Base-by-base conservation (phyloP, 148 eudicot species). In the Diospyros kaki region DNA sequence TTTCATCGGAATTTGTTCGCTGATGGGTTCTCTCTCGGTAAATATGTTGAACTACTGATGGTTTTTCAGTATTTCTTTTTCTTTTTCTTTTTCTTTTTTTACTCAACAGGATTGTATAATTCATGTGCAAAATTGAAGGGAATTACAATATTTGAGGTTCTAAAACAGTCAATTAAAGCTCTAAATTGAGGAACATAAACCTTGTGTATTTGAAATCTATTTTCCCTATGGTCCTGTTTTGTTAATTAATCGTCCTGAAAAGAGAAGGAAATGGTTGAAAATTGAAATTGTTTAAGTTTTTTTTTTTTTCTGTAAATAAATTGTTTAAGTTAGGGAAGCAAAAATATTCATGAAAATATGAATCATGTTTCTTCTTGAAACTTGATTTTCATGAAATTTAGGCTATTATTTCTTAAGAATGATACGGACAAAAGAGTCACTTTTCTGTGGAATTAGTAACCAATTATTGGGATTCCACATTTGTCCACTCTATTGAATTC, bases 21-120 rank as follows among this genome's bases (percentile, higher is more conserved):
- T 90, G 78, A 85, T 88, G 85, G 92, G 92, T 55, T 90, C 95
- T 71, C 87, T 90, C 83, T 86, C 90, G 89, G 95, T 88, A 88
- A 78, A 67, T 58, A 58, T 70, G 62, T 70, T 68, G 51, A 52
- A 64, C 66, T 69, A 46, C 28, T 14, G 38, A 10, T 64, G 28
- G 28, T 28, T 28, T 28, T 28, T 28, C 28, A 28, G 28, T 28
- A 28, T 28, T 28, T 28, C 28, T 28, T 28, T 28, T 28, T 28
- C 28, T 28, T 28, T 28, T 28, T 28, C 28, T 28, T 28, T 28
- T 28, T 28, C 28, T 28, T 28, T 28, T 28, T 28, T 28, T 0
- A 28, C 28, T 28, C 28, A 28, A 28, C 28, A 28, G 28, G 28
- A 28, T 28, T 28, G 28, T 28, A 28, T 28, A 28, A 28, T 28